Base-by-base conservation (phyloP, 2,329 filamentous ascomycete genomes). In the Cucurbitaria berberidis region DNA sequence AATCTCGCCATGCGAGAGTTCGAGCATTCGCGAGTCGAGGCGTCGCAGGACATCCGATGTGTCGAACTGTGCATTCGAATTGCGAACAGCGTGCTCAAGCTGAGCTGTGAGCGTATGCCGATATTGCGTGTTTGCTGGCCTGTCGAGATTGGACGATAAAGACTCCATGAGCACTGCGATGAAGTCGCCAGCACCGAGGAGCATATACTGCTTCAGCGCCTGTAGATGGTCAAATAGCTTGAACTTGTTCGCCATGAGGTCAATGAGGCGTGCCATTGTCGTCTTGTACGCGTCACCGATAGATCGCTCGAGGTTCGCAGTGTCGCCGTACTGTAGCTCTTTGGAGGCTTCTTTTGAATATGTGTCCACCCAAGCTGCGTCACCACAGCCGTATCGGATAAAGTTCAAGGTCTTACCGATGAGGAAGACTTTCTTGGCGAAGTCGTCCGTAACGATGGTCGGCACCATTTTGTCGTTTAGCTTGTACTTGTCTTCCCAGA, bases 381-480 rank as follows among this genome's bases (percentile, higher is more conserved):
- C 96, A 8, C 89, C 89, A 72, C 95, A 99, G 63, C 92, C 93
- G 75, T 97, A 93, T 21, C 95, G 88, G 72, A 99, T 97, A 76
- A 99, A 99, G 75, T 99, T 99, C 48, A 99, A 83, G 3, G 93
- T 96, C 75, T 99, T 99, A 51, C 95, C 95, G 64, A 99, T 99
- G 7, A 99, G 79, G 67, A 98, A 98, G 5, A 99, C 91, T 70
- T 97, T 97, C 63, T 95, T 91, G 0, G 95, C 92, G 76, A 99
- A 97, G 56, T 96, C 93, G 39, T 89, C 84, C 0, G 91, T 96
- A 63, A 97, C 92, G 68, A 98, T 98, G 36, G 89, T 93, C 0
- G 95, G 95, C 21, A 97, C 87, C 89, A 97, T 95, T 42, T 85
- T 83, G 53, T 89, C 84, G 63, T 90, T 88, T 34, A 97, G 82